Percentiles rank a stretch among this genome's conserved stretches.
These are phyloP conservation scores for Umbelopsis sp. DNA, from an alignment of 192 early-diverging fungal genomes.

Conservation along the genomic window DNA sequence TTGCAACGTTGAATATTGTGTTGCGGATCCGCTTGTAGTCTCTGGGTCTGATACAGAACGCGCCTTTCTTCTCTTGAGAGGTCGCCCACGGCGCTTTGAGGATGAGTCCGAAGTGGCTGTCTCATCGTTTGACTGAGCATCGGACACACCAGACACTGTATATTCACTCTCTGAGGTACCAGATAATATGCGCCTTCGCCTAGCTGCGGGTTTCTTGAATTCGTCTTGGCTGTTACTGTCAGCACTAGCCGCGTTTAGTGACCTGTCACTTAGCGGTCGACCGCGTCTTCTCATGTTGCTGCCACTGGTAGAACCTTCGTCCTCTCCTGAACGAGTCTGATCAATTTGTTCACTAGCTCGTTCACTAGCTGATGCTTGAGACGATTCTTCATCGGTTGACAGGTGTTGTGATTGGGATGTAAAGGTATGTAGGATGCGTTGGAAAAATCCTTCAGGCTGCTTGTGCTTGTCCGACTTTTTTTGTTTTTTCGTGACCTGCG, in stretches of 20 bases:
- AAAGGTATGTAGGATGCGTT: conserved; percentile 1
- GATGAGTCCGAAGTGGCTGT: not conserved
- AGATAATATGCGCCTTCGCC: not conserved
- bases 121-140: no score
- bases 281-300: no score
- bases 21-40: no score
- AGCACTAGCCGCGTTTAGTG: not conserved
- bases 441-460: not conserved
- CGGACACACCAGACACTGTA: no score
- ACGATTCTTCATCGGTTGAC: not conserved
- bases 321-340: no score
- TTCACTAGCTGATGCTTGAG: not conserved
- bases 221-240: no score
- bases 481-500: no score
- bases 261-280: no score
- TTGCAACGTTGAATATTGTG: no score
- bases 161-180: not conserved
- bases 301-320: no score
- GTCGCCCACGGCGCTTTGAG: not conserved
- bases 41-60: no score
- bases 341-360: not conserved
- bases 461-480: not conserved
- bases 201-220: no score
- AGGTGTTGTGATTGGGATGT: conserved; percentile 8
- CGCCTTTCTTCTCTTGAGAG: not conserved